phyloP scores from a whole-genome alignment of 2,329 filamentous ascomycete genomes.

The Xylariaceae sp. region DNA sequence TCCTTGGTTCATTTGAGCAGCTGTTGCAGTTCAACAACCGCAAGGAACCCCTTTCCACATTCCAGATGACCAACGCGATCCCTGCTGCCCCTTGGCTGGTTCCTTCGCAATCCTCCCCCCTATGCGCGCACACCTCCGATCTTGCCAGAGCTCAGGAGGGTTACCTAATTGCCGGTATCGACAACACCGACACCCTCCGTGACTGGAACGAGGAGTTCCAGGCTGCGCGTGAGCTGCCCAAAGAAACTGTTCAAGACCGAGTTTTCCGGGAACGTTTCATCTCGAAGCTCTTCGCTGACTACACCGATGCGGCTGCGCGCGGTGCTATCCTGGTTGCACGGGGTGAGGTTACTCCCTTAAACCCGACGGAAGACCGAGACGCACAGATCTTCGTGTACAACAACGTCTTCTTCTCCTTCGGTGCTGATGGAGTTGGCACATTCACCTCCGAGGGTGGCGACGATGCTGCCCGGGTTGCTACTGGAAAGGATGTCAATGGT shows the following conservation, averaged over 20 bases:
- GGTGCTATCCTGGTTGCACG: slow-evolving; percentile 88
- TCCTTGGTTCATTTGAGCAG: slow-evolving; percentile 66
- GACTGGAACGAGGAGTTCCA: slow-evolving; percentile 99
- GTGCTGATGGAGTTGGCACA: slow-evolving; percentile 93
- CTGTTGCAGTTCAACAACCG: slow-evolving; percentile 80
- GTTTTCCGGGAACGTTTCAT: slow-evolving; percentile 92
- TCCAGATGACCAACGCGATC: slow-evolving; percentile 92
- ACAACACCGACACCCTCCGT: slow-evolving; percentile 87
- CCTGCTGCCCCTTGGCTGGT: slow-evolving; percentile 91
- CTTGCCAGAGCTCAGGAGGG: slow-evolving; percentile 88
- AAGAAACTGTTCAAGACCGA: slow-evolving; percentile 88
- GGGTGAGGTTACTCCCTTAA: slow-evolving; percentile 87
- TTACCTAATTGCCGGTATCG: slow-evolving; percentile 81
- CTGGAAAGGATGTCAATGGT: slow-evolving; percentile 91
- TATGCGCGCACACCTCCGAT: slow-evolving; percentile 72
- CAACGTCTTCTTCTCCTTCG: slow-evolving; percentile 99
- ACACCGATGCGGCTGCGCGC: slow-evolving; percentile 88
- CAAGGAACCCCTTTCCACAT: slow-evolving; percentile 84
- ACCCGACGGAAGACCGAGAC: slow-evolving; percentile 86
- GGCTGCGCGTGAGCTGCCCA: slow-evolving; percentile 88
- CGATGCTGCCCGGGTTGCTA: slow-evolving; percentile 90
- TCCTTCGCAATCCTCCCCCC: slow-evolving; percentile 57
- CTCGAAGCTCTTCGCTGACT: slow-evolving; percentile 95
- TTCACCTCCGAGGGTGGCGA: slow-evolving; percentile 96
- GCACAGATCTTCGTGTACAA: slow-evolving; percentile 99